These are phyloP conservation scores for Coemansia sp. DNA, from an alignment of 192 early-diverging fungal genomes.

Conservation along the genomic window DNA sequence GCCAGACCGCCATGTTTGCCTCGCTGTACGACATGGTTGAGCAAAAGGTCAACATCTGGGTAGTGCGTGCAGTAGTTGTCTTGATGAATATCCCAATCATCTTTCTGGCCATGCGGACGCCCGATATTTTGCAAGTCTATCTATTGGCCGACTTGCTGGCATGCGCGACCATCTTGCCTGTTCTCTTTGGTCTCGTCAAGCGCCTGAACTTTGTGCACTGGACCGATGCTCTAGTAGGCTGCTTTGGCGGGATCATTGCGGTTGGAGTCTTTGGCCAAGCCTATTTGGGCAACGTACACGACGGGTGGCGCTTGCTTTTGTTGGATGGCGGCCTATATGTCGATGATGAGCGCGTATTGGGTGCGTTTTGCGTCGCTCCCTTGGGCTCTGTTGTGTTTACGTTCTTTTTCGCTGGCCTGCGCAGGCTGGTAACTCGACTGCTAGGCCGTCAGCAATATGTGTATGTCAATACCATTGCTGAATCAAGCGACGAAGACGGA, in stretches of 20 bases:
- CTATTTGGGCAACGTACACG: conserved; percentile 52
- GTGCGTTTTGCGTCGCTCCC: conserved; percentile 59
- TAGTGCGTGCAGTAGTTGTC: conserved; percentile 44
- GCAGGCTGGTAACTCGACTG: conserved; percentile 21
- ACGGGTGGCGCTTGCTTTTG: conserved; percentile 52
- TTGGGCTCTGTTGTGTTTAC: conserved; percentile 47
- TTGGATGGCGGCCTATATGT: conserved; percentile 55
- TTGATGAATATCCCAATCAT: conserved; percentile 57
- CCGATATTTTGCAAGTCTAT: conserved; percentile 62
- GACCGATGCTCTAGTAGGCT: conserved; percentile 54
- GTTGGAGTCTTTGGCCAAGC: conserved; percentile 56
- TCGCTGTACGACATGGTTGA: conserved; percentile 61
- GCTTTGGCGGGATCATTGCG: conserved; percentile 55
- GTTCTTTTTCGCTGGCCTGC: conserved; percentile 41
- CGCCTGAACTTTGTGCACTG: conserved; percentile 55
- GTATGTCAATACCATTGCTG: conserved; percentile 21
- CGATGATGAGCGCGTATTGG: conserved; percentile 57
- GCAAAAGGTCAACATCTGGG: conserved; percentile 48
- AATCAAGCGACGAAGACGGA: not conserved
- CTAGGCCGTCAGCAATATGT: conserved; percentile 33
- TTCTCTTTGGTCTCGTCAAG: conserved; percentile 55
- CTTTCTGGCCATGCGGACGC: conserved; percentile 57
- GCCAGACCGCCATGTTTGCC: conserved; percentile 62
- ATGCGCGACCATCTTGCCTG: conserved; percentile 57
- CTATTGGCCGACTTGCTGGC: conserved; percentile 65